Evolutionary conservation across 2,329 filamentous ascomycete genomes (phyloP), one percentile per base, ranked within the genome.

Genomic region (Colletotrichum sp.): DNA sequence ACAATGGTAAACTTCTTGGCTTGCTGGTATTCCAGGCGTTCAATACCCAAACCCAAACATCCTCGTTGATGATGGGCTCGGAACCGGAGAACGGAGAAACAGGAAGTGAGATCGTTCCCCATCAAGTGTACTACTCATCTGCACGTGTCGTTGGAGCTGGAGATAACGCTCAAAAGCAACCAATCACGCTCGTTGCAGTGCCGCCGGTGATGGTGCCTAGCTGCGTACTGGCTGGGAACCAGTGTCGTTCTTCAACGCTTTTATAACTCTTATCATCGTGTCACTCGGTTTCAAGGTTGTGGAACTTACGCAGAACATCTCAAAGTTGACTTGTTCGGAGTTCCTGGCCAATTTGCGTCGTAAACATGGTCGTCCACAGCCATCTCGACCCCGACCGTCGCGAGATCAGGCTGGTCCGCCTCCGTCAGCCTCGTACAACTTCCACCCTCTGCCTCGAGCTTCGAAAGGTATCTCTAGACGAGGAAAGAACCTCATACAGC

Each of bases 401-500:
- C 64, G 76, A 78, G 36, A 73, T 76, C 57, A 69, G 78, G 13
- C 69, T 79, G 6, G 31, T 76, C 21, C 70, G 76, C 15, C 69
- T 78, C 11, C 33, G 3, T 0, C 43, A 47, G 43, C 43, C 43
- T 65, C 16, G 15, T 24, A 6, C 51, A n/a, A 3, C 57, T 13
- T n/a, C 2, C 11, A 9, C n/a, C n/a, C n/a, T n/a, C n/a, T n/a
- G n/a, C 3, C 36, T 79, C 6, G 66, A 78, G 9, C 68, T 77
- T 8, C 58, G 58, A 0, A 70, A 76, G n/a, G 73, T 62, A 5
- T 64, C 74, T 2, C 33, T 61, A 18, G 64, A 71, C 21, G 65
- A 69, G 3, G 21, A 16, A 18, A 33, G 66, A 3, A 21, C 34
- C 2, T n/a, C n/a, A 3, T 79, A 77, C 38, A 58, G 65, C 4